Evolutionary conservation across 192 early-diverging fungal species (phyloP), one percentile per base, ranked within the genome.

Genomic region (Phlyctochytrium planicorne): DNA sequence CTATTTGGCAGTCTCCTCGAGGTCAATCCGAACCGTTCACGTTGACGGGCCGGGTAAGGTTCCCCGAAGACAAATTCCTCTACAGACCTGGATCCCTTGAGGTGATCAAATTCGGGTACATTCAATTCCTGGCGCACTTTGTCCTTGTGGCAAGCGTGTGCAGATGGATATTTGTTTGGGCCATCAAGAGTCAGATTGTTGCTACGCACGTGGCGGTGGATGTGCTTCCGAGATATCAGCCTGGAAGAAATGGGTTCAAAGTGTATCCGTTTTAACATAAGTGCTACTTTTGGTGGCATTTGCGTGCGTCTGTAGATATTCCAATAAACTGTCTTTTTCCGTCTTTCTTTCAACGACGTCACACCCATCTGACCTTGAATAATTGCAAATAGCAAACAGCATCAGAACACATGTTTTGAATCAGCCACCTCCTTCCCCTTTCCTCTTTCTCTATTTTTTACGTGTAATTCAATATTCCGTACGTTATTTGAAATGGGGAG

Each of bases 81-180:
- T 80, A 80, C 59, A 59, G 34, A 17, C 78, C 78, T 16, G 60
- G 37, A 12, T 30, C 60, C 6, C 55, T 62, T 57, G 75, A 80
- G 32, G 72, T 77, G 47, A 17, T 80, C 17, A 80, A 80, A 52
- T 23, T 59, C 12, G 78, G 53, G 3, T 80, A 75, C 75, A 67
- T 80, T 1, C 75, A 80, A 53, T 80, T 77, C 47, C 55, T 80
- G 16, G 63, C 75, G 14, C 74, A 71, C 30, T 60, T 77, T 31
- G 65, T 65, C 4, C 10, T 77, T 3, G 63, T 80, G 25, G 78
- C 62, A 29, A 57, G 47, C 0, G 32, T 63, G 34, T 57, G 69
- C 23, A 12, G 65, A 0, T 60, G 61, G 47, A 34, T 67, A 1
- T 68, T 74, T 34, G 50, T 33, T 3, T 66, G 57, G 52, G 71